Conservation (phyloP, 805 yeast species). For the Clavispora asparagi region DNA sequence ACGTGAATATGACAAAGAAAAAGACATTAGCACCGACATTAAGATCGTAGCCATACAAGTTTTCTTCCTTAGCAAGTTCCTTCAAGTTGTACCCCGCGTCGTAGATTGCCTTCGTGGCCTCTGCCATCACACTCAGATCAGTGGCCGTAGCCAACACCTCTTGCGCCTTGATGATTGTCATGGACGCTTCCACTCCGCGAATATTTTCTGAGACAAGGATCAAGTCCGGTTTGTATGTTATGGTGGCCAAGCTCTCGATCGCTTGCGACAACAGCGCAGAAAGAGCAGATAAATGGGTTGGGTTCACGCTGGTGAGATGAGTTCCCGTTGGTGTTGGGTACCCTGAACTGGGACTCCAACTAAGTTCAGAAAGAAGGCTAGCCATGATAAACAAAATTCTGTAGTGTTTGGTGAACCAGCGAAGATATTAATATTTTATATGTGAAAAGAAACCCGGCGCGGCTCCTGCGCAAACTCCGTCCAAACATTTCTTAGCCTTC, state of each 20-base stretch:
- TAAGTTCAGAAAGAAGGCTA: neutral
- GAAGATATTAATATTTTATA: too few relatives aligned
- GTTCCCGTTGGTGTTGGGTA: conserved; percentile 23
- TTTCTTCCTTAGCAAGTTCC: conserved; percentile 24
- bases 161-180: conserved; percentile 30
- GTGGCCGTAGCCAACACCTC: conserved; percentile 38
- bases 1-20: conserved; percentile 23
- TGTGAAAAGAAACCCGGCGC: too few relatives aligned
- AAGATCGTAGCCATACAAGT: conserved; percentile 21
- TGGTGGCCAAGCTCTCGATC: conserved; percentile 16
- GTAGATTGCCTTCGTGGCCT: conserved; percentile 30
- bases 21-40: conserved; percentile 28
- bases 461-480: too few relatives aligned
- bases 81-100: conserved; percentile 29
- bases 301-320: conserved; percentile 21
- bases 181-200: conserved; percentile 35
- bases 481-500: too few relatives aligned
- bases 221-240: conserved; percentile 15
- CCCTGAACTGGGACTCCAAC: conserved; percentile 13
- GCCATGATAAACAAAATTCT: neutral
- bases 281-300: conserved; percentile 21
- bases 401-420: too few relatives aligned
- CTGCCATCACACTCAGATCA: conserved; percentile 16
- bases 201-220: conserved; percentile 18
- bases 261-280: conserved; percentile 10